Evolutionary conservation across 75 land plant species (phyloP).

Genomic region (Cupressus sempervirens): DNA sequence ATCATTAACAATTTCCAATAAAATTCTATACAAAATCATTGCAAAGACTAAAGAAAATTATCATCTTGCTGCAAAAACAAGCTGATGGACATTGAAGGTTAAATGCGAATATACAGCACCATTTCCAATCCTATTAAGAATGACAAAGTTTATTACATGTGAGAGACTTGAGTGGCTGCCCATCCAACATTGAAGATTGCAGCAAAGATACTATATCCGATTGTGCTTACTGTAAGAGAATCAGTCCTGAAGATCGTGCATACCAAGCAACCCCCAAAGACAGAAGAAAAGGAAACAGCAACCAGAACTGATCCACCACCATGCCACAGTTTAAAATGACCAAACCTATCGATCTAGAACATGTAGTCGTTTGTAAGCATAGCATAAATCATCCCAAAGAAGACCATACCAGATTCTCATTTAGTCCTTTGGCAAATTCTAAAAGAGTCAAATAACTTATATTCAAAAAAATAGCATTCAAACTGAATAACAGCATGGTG

Average conservation of each 20-base stretch:
- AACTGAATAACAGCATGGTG: neutral
- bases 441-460: slow-evolving; percentile 1
- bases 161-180: slow-evolving; percentile 98
- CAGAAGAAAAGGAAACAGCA: slow-evolving; percentile 95
- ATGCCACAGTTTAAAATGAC: slow-evolving; percentile 95
- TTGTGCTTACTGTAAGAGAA: slow-evolving; percentile 48
- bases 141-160: slow-evolving; percentile 66
- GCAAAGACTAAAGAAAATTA: neutral
- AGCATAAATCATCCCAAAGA: neutral
- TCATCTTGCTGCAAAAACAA: neutral
- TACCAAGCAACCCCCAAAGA: slow-evolving; percentile 87
- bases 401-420: too few relatives aligned
- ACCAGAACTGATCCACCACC: slow-evolving; percentile 85
- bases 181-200: slow-evolving; percentile 95
- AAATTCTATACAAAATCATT: neutral
- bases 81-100: neutral
- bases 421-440: slow-evolving; percentile 1
- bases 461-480: neutral
- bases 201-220: slow-evolving; percentile 87
- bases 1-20: neutral
- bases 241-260: slow-evolving; percentile 57
- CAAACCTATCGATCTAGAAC: slow-evolving; percentile 74
- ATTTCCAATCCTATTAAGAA: neutral
- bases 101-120: neutral
- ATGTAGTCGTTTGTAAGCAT: neutral